phyloP scores from a whole-genome alignment of 2,329 filamentous ascomycete species.

The Phialemoniopsis sp. region DNA sequence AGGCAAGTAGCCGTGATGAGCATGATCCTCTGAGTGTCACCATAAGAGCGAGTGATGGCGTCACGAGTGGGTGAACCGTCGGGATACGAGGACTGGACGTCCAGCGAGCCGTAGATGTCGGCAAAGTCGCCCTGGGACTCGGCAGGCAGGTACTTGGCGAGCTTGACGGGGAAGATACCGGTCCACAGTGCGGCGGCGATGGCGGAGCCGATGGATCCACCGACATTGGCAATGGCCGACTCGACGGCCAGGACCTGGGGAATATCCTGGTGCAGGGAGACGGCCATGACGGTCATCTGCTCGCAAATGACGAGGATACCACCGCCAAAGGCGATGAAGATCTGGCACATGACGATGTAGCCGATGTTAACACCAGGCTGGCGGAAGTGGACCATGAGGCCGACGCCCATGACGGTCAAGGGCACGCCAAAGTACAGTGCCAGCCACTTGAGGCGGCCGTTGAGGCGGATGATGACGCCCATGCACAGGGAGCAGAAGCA shows the following conservation, averaged over 20 bases:
- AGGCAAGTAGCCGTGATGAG: constrained; percentile 39
- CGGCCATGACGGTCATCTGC: constrained; percentile 57
- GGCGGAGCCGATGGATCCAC: constrained; percentile 54
- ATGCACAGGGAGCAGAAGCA: constrained; percentile 42
- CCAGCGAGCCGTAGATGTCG: constrained; percentile 47
- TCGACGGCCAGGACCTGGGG: constrained; percentile 55
- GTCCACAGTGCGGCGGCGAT: constrained; percentile 60
- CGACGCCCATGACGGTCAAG: constrained; percentile 27
- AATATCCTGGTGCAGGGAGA: constrained; percentile 51
- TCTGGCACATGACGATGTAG: constrained; percentile 32
- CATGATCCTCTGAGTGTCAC: constrained; percentile 42
- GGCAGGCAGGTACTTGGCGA: constrained; percentile 44
- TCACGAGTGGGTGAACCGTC: constrained; percentile 41
- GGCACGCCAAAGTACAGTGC: constrained; percentile 19
- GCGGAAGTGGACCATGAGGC: constrained; percentile 38
- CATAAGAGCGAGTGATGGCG: constrained; percentile 56
- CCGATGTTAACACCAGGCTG: constrained; percentile 23
- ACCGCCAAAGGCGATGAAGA: constrained; percentile 42
- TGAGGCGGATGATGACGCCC: constrained; percentile 37
- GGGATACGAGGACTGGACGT: constrained; percentile 46
- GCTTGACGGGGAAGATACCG: constrained; percentile 45
- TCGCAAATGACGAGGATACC: constrained; percentile 54
- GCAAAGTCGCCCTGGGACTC: constrained; percentile 28
- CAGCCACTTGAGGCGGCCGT: constrained; percentile 45
- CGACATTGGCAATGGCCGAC: constrained; percentile 53